phyloP scores from a whole-genome alignment of 495 filamentous ascomycete genomes.

The Corynascus novoguineensis region DNA sequence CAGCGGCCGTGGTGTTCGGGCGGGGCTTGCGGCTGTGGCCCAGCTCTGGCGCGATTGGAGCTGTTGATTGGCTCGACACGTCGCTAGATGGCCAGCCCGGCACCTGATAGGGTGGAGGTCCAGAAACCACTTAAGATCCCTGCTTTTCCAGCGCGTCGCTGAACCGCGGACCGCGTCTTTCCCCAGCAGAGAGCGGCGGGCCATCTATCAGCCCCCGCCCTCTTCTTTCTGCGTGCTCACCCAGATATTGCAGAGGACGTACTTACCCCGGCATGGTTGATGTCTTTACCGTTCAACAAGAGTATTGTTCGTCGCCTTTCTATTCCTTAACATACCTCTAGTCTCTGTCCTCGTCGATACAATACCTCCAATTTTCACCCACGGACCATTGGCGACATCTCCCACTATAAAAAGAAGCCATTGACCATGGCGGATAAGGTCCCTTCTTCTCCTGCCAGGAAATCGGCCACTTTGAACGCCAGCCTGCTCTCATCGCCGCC shows the following conservation, averaged over 20 bases:
- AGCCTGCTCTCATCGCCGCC: constrained; percentile 38
- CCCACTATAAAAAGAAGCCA: neutral
- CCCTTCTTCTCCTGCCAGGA: constrained; percentile 19
- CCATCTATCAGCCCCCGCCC: neutral
- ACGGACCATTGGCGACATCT: neutral
- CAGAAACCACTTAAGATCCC: constrained; percentile 18
- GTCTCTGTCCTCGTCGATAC: neutral
- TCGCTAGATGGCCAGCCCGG: constrained; percentile 1
- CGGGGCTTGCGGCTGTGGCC: constrained; percentile 1
- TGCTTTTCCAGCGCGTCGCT: constrained; percentile 19
- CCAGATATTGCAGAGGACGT: neutral
- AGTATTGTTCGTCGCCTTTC: neutral
- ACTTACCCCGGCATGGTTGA: neutral
- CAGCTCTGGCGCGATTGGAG: constrained; percentile 16
- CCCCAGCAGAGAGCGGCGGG: neutral
- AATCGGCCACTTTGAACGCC: constrained; percentile 22
- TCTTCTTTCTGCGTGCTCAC: neutral
- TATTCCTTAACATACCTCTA: neutral
- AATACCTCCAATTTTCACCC: neutral
- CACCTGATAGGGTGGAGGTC: constrained; percentile 3
- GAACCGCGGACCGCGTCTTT: constrained; percentile 28
- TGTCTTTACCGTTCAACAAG: neutral
- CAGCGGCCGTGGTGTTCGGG: neutral
- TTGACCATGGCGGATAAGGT: constrained; percentile 20
- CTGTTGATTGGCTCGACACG: constrained; percentile 26